Evolutionary conservation across 2,329 filamentous ascomycete species (phyloP), one percentile per base, ranked within the genome.

Genomic region (Aureobasidium sp.): DNA sequence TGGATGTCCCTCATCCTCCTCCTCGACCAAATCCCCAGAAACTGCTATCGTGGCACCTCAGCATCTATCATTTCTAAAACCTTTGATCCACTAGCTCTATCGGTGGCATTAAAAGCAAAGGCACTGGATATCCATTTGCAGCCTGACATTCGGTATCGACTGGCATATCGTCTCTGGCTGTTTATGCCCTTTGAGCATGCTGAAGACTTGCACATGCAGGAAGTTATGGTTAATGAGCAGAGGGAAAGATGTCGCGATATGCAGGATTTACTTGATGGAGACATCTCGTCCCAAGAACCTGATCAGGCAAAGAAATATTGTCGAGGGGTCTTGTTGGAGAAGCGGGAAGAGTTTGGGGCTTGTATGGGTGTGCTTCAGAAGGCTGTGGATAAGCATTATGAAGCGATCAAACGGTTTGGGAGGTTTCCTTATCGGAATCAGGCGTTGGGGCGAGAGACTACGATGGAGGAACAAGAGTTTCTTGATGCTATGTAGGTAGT

Each of bases 141-240:
- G 2, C 22, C 20, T 5, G 22, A 14, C 3, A 9, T 42, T 0
- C 12, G 51, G 1, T 55, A 12, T n/a, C 14, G 20, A n/a, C 1
- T 41, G 11, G 51, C 22, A 5, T 55, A 55, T 11, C 29, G 36
- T 6, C 20, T 55, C 3, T 55, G 51, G 51, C 20, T 55, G 1
- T 55, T 20, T 11, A 55, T 41, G 36, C 51, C 51, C 3, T n/a
- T 41, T 9, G 36, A 41, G 8, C 51, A 55, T 14, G 51, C 51
- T 12, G 51, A 41, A 12, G 51, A 55, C 29, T 17, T 55, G 25
- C 3, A n/a, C 12, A 55, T 55, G 36, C 51, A 55, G 20, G 22
- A 42, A 1, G 2, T 41, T 3, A 41, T 41, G 36, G 36, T 41
- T 1, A 37, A 31, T 2, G 51, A 55, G 15, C 51, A 55, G 12